Evolutionary conservation across 441 rosid species (phyloP), one percentile per base, ranked within the genome.

Genomic region (Pelargonium australe): DNA sequence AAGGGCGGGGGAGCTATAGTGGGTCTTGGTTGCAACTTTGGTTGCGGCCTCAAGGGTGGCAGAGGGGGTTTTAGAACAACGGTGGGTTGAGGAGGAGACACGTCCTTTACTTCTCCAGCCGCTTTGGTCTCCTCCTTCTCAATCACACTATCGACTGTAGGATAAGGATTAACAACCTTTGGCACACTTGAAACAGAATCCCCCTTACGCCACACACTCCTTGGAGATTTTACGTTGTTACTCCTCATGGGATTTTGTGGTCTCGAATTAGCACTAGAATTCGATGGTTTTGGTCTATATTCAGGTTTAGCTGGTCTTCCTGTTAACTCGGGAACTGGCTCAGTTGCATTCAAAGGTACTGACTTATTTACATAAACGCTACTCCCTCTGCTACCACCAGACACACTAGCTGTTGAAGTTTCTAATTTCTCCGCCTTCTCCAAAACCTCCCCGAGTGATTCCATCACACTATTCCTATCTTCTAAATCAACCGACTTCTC

Each of bases 121-220:
- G 63, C 47, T 73, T 47, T 71, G 70, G 78, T 47, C 63, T 77
- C 80, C 63, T 64, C 77, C 60, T 66, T 81, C 20, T 67, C 72
- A 67, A 76, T 69, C 68, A 60, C 79, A 58, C 58, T 76, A 67
- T 17, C 70, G 62, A 51, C 70, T 80, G 81, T 87, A 34, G 92
- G 86, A 68, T 72, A 73, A 77, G 84, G 78, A 80, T 87, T 79
- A 2, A 85, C 90, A 75, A 83, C 84, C 82, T 79, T 94, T 49
- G 83, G 84, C 77, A 86, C 83, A 44, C 70, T 74, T 28, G 84
- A 86, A 40, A 90, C 86, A 13, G 85, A 73, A 76, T 95, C 99
- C 12, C 99, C 99, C 80, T 90, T 95, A 68, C 89, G 81, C 99
- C 99, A 95, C 69, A 95, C 99, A 71, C 94, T 91, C 90, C 86